Evolutionary conservation across 1,284 basidiomycete genomes (phyloP).

Genomic region (Tranzscheliella williamsii): DNA sequence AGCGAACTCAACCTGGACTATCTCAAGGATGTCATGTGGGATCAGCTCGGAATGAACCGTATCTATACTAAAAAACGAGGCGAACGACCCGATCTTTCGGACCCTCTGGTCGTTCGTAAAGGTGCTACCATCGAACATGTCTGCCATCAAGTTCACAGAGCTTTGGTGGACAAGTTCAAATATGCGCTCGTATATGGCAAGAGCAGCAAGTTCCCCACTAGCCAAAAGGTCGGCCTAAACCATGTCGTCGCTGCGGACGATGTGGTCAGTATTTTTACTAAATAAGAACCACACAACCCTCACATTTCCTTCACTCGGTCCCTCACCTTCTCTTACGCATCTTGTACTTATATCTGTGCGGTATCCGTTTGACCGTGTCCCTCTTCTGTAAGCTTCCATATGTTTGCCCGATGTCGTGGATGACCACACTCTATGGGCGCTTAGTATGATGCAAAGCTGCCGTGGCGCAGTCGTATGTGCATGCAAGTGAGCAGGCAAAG

Average conservation of each 20-base stretch:
- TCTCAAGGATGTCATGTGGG: slow-evolving; percentile 85
- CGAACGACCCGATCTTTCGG: slow-evolving; percentile 78
- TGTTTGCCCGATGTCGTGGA: no score
- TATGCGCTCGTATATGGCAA: slow-evolving; percentile 55
- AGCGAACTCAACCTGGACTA: slow-evolving; percentile 88
- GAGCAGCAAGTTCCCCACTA: slow-evolving; percentile 51
- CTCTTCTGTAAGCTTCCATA: no score
- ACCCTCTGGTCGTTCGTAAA: slow-evolving; percentile 88
- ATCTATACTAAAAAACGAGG: slow-evolving; percentile 96
- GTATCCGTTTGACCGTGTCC: no score
- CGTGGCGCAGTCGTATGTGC: no score
- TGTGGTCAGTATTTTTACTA: slow-evolving; percentile 69
- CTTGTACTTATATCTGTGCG: no score
- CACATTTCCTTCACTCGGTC: background rate
- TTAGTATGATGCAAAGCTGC: no score
- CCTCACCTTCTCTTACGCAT: slow-evolving; percentile 30
- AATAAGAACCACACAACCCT: slow-evolving; percentile 8
- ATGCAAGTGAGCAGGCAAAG: no score
- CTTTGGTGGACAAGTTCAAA: slow-evolving; percentile 77
- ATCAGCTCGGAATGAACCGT: slow-evolving; percentile 48
- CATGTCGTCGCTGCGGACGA: slow-evolving; percentile 92
- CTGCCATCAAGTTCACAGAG: slow-evolving; percentile 72
- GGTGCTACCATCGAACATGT: slow-evolving; percentile 88
- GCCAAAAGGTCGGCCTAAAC: slow-evolving; percentile 68
- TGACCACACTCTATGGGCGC: no score